phyloP scores from a whole-genome alignment of 768 basidiomycete species.

The Tylopilus subfusipes region DNA sequence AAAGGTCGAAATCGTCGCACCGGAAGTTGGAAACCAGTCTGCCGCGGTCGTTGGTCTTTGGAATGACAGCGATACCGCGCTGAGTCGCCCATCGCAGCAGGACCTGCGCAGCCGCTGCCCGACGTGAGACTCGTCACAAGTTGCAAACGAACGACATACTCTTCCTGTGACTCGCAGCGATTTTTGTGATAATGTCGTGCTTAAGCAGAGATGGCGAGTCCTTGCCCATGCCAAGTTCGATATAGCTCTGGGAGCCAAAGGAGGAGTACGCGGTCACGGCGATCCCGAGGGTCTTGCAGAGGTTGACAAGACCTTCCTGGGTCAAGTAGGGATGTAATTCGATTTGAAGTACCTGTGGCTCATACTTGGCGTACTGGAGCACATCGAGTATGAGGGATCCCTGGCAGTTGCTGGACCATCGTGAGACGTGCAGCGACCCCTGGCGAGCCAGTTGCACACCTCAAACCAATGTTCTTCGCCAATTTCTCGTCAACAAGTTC shows the following conservation, averaged over 20 bases:
- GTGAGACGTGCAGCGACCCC: background rate
- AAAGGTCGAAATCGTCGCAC: constrained; percentile 46
- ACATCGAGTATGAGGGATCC: constrained; percentile 73
- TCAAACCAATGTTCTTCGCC: constrained; percentile 77
- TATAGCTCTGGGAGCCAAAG: constrained; percentile 51
- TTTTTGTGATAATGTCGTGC: constrained; percentile 41
- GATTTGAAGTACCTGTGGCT: constrained; percentile 56
- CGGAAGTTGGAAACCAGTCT: constrained; percentile 46
- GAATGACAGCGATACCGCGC: constrained; percentile 69
- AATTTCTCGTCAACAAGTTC: constrained; percentile 66
- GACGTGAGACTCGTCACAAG: background rate
- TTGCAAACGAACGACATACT: constrained; percentile 34
- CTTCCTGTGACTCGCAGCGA: constrained; percentile 51
- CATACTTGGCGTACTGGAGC: constrained; percentile 68
- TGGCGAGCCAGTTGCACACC: constrained; percentile 35
- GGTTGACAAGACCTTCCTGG: constrained; percentile 44
- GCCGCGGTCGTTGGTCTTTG: constrained; percentile 54
- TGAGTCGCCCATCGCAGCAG: constrained; percentile 79
- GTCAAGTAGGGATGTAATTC: constrained; percentile 57
- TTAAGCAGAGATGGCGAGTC: constrained; percentile 49
- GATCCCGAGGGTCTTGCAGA: constrained; percentile 43
- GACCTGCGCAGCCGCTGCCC: constrained; percentile 52
- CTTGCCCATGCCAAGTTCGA: constrained; percentile 65
- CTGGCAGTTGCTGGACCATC: constrained; percentile 58
- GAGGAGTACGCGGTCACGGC: constrained; percentile 56